phyloP scores from a whole-genome alignment of 345 rosid genomes.

The Camelina laxa region DNA sequence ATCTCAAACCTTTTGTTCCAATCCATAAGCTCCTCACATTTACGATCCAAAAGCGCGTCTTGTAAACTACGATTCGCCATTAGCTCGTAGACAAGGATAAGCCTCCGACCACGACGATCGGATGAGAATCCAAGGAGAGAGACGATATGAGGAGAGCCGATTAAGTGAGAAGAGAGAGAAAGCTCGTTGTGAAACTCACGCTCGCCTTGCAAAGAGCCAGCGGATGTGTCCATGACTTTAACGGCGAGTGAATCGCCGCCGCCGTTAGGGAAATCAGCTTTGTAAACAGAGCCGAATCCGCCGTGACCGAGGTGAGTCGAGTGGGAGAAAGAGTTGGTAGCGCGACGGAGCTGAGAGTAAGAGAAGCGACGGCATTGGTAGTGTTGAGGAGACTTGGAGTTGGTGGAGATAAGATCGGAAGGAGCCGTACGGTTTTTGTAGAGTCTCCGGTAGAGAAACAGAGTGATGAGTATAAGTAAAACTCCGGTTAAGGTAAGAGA shows the following conservation, averaged over 20 bases:
- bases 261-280: conserved; percentile 53
- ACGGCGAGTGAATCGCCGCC: conserved; percentile 58
- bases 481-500: conserved; percentile 45
- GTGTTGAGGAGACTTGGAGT: conserved; percentile 53
- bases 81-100: conserved; percentile 68
- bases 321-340: conserved; percentile 73
- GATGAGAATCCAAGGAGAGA: conserved; percentile 71
- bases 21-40: conserved; percentile 69
- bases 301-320: conserved; percentile 90
- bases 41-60: conserved; percentile 69
- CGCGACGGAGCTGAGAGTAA: conserved; percentile 74
- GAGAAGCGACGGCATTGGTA: conserved; percentile 77
- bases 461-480: conserved; percentile 49
- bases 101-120: conserved; percentile 56
- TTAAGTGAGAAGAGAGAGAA: conserved; percentile 66
- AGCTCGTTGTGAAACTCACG: conserved; percentile 84
- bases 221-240: conserved; percentile 63
- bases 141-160: conserved; percentile 65
- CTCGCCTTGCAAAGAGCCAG: conserved; percentile 70
- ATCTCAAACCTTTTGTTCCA: conserved; percentile 58
- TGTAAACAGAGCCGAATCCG: conserved; percentile 84
- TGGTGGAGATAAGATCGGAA: conserved; percentile 53
- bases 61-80: conserved; percentile 80
- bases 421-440: conserved; percentile 79
- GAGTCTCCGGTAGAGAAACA: conserved; percentile 71